A percentile compares a stretch with the other conserved stretches of the same genome.
Conservation (phyloP, 495 filamentous ascomycete species). For the Penicillium steckii region DNA sequence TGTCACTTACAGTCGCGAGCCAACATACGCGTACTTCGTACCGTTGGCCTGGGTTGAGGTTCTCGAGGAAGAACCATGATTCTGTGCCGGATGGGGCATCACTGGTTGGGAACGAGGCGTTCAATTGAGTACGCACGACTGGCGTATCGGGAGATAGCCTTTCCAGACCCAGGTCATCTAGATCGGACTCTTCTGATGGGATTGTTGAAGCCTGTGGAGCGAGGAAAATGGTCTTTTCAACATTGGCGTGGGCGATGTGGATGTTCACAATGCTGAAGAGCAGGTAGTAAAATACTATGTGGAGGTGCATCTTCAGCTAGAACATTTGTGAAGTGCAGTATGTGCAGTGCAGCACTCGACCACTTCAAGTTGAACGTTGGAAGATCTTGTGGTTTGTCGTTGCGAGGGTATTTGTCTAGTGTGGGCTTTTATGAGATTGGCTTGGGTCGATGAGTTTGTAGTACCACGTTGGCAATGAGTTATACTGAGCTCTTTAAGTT, state of each 20-base stretch:
- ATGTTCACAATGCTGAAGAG: slow-evolving; percentile 29
- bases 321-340: too few relatives aligned
- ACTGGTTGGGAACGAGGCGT: slow-evolving; percentile 62
- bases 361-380: too few relatives aligned
- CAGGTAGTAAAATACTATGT: background rate
- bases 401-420: too few relatives aligned
- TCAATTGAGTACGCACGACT: slow-evolving; percentile 58
- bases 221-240: slow-evolving; percentile 89
- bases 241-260: slow-evolving; percentile 57
- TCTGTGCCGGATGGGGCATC: slow-evolving; percentile 55
- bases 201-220: slow-evolving; percentile 58
- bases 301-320: slow-evolving; percentile 19
- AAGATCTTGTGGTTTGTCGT: too few relatives aligned
- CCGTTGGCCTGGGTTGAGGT: slow-evolving; percentile 67
- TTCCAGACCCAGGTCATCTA: slow-evolving; percentile 65
- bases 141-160: slow-evolving; percentile 56
- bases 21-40: slow-evolving; percentile 96
- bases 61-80: slow-evolving; percentile 82
- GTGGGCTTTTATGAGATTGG: too few relatives aligned
- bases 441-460: too few relatives aligned
- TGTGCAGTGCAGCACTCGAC: too few relatives aligned
- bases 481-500: too few relatives aligned
- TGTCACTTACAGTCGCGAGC: slow-evolving; percentile 84
- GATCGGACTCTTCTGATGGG: slow-evolving; percentile 52
- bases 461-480: too few relatives aligned